These are phyloP conservation scores for Cicer yamashitae DNA, from an alignment of 306 rosid species.

Conservation along the genomic window DNA sequence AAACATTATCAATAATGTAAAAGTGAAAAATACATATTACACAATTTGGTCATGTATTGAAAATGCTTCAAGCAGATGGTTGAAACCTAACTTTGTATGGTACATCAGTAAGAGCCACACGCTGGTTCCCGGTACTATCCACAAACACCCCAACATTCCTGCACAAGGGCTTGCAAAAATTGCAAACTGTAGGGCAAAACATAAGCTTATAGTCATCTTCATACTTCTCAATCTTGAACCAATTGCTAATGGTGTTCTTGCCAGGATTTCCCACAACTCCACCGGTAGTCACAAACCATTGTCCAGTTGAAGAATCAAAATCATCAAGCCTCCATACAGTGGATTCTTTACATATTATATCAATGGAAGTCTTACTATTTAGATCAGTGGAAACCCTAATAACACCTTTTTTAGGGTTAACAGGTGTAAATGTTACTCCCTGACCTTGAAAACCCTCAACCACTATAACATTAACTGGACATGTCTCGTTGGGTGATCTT, in stretches of 20 bases:
- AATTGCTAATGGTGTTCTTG: slow-evolving; percentile 46
- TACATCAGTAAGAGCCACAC: slow-evolving; percentile 43
- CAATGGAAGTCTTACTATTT: slow-evolving; percentile 51
- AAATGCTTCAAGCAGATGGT: slow-evolving; percentile 30
- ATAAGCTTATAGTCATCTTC: slow-evolving; percentile 59
- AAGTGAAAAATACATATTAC: background rate
- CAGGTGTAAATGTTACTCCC: slow-evolving; percentile 47
- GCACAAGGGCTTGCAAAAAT: slow-evolving; percentile 56
- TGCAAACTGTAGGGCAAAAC: slow-evolving; percentile 67
- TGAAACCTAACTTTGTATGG: slow-evolving; percentile 51
- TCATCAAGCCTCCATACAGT: slow-evolving; percentile 61
- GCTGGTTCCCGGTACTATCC: slow-evolving; percentile 44
- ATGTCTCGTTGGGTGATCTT: slow-evolving; percentile 41
- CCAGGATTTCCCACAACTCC: slow-evolving; percentile 63
- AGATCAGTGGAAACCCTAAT: slow-evolving; percentile 55
- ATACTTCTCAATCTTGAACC: slow-evolving; percentile 75
- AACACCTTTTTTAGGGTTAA: slow-evolving; percentile 48
- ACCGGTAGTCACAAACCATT: slow-evolving; percentile 57
- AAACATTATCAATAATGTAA: slow-evolving; percentile 11
- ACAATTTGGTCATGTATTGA: background rate
- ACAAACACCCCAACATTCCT: slow-evolving; percentile 54
- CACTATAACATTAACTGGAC: slow-evolving; percentile 60
- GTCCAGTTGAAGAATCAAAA: slow-evolving; percentile 44
- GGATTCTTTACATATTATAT: slow-evolving; percentile 43
- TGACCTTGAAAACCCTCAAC: slow-evolving; percentile 60